Conservation (phyloP, 2,329 filamentous ascomycete genomes). For the Erysiphe pisi region DNA sequence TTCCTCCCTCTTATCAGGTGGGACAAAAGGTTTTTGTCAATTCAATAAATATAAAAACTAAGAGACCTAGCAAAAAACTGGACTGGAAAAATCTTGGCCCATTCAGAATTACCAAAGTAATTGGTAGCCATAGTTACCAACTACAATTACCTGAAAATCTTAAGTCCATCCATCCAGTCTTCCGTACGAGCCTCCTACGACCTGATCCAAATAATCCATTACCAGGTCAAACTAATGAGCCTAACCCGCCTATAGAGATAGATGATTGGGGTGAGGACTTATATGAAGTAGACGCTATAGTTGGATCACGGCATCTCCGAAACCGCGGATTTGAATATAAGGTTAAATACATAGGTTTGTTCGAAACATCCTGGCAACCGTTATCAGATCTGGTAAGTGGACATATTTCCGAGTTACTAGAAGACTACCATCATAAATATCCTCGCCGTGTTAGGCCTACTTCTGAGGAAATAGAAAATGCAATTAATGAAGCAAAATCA, state of each 20-base stretch:
- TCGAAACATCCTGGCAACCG: not conserved
- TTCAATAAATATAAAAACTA: no score
- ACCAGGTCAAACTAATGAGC: not conserved
- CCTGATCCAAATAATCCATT: not conserved
- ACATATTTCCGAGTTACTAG: not conserved
- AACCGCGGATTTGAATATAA: not conserved
- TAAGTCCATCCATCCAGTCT: not conserved
- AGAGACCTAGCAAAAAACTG: not conserved
- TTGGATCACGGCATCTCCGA: not conserved
- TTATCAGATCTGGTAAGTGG: not conserved
- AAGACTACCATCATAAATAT: not conserved
- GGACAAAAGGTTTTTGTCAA: not conserved
- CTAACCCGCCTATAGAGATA: not conserved
- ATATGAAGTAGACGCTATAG: not conserved
- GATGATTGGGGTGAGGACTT: not conserved
- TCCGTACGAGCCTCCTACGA: not conserved
- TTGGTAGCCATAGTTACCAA: not conserved
- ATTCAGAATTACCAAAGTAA: not conserved
- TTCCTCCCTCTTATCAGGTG: conserved; percentile 15
- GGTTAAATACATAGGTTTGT: not conserved
- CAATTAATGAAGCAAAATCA: not conserved
- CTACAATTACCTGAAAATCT: not conserved
- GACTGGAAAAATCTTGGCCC: not conserved
- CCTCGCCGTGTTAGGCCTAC: not conserved
- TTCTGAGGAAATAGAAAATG: not conserved